Conservation (phyloP, 805 yeast genomes). For the Kodamaea neixiangensis region DNA sequence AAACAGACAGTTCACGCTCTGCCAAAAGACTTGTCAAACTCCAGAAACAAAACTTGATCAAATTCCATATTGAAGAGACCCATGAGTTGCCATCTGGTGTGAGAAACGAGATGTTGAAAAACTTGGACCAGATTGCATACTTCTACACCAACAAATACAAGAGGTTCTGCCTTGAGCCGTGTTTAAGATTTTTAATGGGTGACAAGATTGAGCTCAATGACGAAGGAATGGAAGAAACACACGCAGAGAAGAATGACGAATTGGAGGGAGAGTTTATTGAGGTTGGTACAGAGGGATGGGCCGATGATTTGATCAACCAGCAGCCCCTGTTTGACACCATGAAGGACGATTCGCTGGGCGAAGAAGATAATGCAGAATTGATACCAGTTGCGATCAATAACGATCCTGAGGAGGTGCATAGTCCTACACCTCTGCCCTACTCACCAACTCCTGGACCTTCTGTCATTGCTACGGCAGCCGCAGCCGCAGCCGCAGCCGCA, state of each 20-base stretch:
- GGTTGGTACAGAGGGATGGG: slow-evolving; percentile 45
- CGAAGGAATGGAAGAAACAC: slow-evolving; percentile 24
- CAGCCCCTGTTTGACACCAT: slow-evolving; percentile 24
- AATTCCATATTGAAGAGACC: slow-evolving; percentile 74
- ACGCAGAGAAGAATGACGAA: slow-evolving; percentile 23
- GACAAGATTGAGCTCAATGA: slow-evolving; percentile 59
- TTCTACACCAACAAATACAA: slow-evolving; percentile 56
- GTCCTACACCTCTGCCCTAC: slow-evolving; percentile 3
- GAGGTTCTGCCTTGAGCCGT: slow-evolving; percentile 76
- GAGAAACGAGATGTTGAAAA: slow-evolving; percentile 50
- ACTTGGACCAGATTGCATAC: slow-evolving; percentile 55
- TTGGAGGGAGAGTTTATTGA: slow-evolving; percentile 23
- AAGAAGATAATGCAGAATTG: slow-evolving; percentile 31
- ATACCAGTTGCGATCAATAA: slow-evolving; percentile 42
- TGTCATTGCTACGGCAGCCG: neutral
- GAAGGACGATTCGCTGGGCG: slow-evolving; percentile 27
- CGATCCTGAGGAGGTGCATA: slow-evolving; percentile 1
- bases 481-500: slow-evolving; percentile 10
- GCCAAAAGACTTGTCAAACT: slow-evolving; percentile 19
- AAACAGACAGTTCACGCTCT: slow-evolving; percentile 10
- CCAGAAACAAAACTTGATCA: slow-evolving; percentile 26
- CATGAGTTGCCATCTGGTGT: slow-evolving; percentile 58
- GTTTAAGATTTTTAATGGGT: slow-evolving; percentile 77
- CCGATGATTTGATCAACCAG: slow-evolving; percentile 40
- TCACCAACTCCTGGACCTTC: slow-evolving; percentile 7